Conservation (phyloP, 768 basidiomycete species). For the Psilocybe cubensis region DNA sequence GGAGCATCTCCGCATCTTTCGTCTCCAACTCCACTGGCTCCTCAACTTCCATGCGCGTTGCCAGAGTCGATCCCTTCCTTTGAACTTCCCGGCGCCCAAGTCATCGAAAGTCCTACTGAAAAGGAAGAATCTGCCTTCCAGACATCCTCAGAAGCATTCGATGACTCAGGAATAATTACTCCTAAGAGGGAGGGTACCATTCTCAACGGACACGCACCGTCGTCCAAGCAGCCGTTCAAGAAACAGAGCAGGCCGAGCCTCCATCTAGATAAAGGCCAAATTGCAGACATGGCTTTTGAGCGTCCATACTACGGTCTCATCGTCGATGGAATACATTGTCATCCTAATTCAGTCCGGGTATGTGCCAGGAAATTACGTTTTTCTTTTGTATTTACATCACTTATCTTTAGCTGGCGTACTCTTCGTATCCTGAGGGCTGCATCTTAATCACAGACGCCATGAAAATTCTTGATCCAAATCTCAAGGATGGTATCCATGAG, state of each 20-base stretch:
- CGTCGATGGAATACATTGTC: constrained; percentile 89
- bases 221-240: constrained; percentile 14
- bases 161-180: constrained; percentile 3
- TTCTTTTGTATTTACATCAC: not conserved
- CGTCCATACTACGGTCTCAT: constrained; percentile 89
- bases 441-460: constrained; percentile 90
- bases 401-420: constrained; percentile 71
- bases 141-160: constrained; percentile 17
- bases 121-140: constrained; percentile 1
- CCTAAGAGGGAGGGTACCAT: constrained; percentile 12
- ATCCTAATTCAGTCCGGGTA: constrained; percentile 88
- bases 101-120: not conserved
- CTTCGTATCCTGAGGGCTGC: constrained; percentile 82
- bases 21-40: constrained; percentile 25
- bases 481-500: constrained; percentile 82
- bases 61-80: constrained; percentile 12
- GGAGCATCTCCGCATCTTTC: constrained; percentile 73
- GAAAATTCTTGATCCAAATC: constrained; percentile 84
- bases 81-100: constrained; percentile 10
- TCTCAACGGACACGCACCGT: constrained; percentile 23
- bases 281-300: constrained; percentile 56
- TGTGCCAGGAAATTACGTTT: constrained; percentile 26
- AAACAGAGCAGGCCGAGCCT: constrained; percentile 35
- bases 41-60: constrained; percentile 18
- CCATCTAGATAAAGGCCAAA: constrained; percentile 51